Percentiles rank a stretch among this genome's conserved stretches.
Evolutionary conservation across 108 stramenopile genomes (phyloP).

Genomic region (Seminavis robusta): DNA sequence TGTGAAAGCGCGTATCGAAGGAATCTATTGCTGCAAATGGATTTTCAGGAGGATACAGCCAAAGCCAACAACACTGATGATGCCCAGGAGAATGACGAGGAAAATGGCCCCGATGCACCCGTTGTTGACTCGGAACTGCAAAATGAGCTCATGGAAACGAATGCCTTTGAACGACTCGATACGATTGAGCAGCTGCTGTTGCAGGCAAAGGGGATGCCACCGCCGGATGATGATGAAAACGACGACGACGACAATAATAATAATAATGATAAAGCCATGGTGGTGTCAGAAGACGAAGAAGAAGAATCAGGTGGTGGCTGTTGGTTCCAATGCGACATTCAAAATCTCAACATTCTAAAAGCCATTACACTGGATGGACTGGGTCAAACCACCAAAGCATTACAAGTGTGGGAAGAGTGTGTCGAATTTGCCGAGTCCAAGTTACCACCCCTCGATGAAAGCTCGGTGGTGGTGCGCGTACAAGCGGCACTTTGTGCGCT

Average conservation of each 20-base stretch:
- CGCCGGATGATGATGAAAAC: constrained; percentile 36
- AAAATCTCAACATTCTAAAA: constrained; percentile 63
- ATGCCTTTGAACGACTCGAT: constrained; percentile 60
- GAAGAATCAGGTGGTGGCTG: constrained; percentile 20
- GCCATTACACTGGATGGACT: constrained; percentile 66
- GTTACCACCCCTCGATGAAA: constrained; percentile 72
- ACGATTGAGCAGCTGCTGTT: constrained; percentile 53
- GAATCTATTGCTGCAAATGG: constrained; percentile 58
- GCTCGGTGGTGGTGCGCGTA: constrained; percentile 45
- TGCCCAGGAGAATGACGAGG: constrained; percentile 9
- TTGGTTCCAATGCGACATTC: constrained; percentile 71
- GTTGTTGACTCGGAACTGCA: constrained; percentile 72
- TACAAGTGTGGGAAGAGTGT: constrained; percentile 57
- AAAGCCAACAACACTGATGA: background rate
- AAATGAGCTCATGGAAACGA: constrained; percentile 69
- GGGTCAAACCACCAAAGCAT: constrained; percentile 42
- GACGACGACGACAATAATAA: too few species aligned
- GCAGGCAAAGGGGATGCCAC: constrained; percentile 45
- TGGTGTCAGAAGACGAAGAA: background rate
- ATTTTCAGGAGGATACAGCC: constrained; percentile 50
- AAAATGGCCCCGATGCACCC: constrained; percentile 46
- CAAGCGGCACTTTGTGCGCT: constrained; percentile 62
- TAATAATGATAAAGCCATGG: constrained; percentile 34
- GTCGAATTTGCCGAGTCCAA: constrained; percentile 43
- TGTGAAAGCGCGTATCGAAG: constrained; percentile 57